Evolutionary conservation across 768 basidiomycete species (phyloP).

Genomic region (Kwoniella sp.): DNA sequence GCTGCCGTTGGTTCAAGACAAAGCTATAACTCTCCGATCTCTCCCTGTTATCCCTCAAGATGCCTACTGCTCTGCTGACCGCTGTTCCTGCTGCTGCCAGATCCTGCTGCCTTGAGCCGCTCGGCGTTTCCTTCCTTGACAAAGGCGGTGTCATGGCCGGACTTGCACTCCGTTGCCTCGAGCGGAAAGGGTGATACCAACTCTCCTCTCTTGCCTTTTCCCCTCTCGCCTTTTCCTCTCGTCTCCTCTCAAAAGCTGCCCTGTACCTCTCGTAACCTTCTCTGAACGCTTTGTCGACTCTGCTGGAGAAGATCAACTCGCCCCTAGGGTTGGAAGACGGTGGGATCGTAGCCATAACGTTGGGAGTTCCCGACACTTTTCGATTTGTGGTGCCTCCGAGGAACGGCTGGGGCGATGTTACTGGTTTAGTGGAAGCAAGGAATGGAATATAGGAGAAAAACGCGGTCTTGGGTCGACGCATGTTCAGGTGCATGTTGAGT

Average conservation of each 20-base stretch:
- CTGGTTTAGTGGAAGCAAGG: constrained; percentile 50
- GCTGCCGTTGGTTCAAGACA: constrained; percentile 15
- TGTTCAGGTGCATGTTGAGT: constrained; percentile 96
- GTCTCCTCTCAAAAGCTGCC: constrained; percentile 75
- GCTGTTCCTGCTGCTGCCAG: background rate
- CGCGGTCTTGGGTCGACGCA: constrained; percentile 65
- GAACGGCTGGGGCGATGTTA: constrained; percentile 60
- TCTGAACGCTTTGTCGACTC: constrained; percentile 76
- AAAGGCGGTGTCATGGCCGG: constrained; percentile 31
- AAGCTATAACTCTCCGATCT: constrained; percentile 45
- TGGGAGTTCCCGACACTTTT: constrained; percentile 38
- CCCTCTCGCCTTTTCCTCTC: constrained; percentile 61
- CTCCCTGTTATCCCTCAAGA: constrained; percentile 11
- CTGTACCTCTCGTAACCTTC: constrained; percentile 93
- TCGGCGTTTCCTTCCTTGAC: constrained; percentile 36
- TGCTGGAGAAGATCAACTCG: constrained; percentile 91
- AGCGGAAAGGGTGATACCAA: constrained; percentile 2
- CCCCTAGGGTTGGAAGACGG: constrained; percentile 87
- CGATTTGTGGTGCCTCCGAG: constrained; percentile 15
- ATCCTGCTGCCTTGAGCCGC: background rate
- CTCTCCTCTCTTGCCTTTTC: constrained; percentile 18
- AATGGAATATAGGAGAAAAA: constrained; percentile 29
- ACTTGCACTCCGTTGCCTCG: constrained; percentile 9
- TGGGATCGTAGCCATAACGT: constrained; percentile 75
- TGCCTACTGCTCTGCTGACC: background rate